Evolutionary conservation across 108 stramenopile genomes (phyloP), one percentile per base, ranked within the genome.

Genomic region (Chaetoceros muelleri): DNA sequence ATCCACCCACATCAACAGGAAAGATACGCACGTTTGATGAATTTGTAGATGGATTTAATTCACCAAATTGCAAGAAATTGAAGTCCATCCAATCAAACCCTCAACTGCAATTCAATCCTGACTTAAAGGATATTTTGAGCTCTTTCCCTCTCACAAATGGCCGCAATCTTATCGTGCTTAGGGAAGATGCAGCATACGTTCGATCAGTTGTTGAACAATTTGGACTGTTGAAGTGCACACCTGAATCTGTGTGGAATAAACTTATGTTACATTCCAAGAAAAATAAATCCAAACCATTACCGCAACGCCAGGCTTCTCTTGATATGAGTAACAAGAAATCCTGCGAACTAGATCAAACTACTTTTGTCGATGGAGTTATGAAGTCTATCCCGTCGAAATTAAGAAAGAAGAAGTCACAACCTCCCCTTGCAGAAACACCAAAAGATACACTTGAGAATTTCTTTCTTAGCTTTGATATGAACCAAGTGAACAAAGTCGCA

Each of bases 171-270:
- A 73, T 86, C 23, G 83, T 93, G 29, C 57, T 88, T 24, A 58
- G 75, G 28, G 86, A 93, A 58, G 91, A 93, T 73, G 91, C 87
- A 7, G 59, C 69, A 1, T 93, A 93, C 58, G 91, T 93, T 46
- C 69, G 83, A 24, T 65, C 64, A 10, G 82, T 93, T 16, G 91
- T 89, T 18, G 74, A 77, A 24, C 66, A 86, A 50, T 57, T 88
- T 30, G 84, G 91, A 25, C 59, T 93, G 8, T 51, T 83, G 52
- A 67, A 71, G 16, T 44, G 73, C 44, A 60, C 74, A 7, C 75
- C 87, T 44, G 76, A 82, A 34, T 81, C 81, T 28, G 59, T 87
- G 20, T 93, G 86, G 86, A 46, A 48, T 3, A 57, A 46, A 17
- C 25, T 80, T 56, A 52, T 47, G 47, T 22, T 45, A 60, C 60